Evolutionary conservation across 1,284 basidiomycete genomes (phyloP), one percentile per base, ranked within the genome.

Genomic region (Takashimella koratensis): DNA sequence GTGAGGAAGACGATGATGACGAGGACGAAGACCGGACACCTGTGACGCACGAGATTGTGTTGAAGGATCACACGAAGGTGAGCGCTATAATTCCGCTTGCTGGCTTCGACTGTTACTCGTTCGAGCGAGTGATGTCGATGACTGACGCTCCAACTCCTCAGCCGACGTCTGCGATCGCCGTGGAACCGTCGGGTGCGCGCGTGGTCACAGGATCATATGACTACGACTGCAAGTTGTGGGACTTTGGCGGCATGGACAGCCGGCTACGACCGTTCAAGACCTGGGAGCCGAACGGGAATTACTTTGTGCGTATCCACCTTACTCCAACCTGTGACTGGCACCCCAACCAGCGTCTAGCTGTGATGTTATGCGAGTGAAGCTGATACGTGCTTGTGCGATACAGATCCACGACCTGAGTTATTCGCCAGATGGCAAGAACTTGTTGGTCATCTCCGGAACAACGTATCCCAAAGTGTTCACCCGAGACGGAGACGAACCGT

Each of bases 191-290:
- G 12, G 96, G 96, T 45, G 91, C 94, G 3, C 85, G 96, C 25
- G 79, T 99, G 25, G 79, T 90, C 5, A 90, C 91, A 2, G 96
- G 96, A 10, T 89, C 88, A 16, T 88, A 97, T 75, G 96, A 99
- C 76, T 98, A 98, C 70, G 90, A 95, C 74, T 87, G 89, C 76
- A 98, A 98, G 76, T 76, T 98, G 49, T 99, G 94, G 94, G 96
- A 99, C 76, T 98, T 98, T 77, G 96, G 95, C 66, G 96, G 96
- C 5, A 98, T 99, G 95, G 88, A 89, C 65, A 78, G 81, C 59
- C 62, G 73, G 4, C 82, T 88, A 73, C 88, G 89, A 71, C 94
- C 96, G 13, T 98, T 98, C 83, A 90, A 92, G 77, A 88, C 83
- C 59, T 98, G 90, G 83, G 93, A 98, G 74, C 90, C 93, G 54